Conservation (phyloP, 768 basidiomycete species). For the Lentinus tigrinus region DNA sequence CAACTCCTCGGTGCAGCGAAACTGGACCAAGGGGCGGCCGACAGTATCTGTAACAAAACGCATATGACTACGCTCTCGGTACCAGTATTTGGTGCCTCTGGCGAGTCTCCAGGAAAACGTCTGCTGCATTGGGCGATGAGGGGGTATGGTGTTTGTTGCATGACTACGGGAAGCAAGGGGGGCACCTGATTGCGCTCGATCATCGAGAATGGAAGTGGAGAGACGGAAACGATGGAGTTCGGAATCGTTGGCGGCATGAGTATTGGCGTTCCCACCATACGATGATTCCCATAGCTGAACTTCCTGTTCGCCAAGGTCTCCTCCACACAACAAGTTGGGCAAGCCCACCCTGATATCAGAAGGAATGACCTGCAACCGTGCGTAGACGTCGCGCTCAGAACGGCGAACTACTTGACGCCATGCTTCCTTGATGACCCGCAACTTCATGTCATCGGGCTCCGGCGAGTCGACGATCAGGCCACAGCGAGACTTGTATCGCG, state of each 20-base stretch:
- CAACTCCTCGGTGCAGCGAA: slow-evolving; percentile 4
- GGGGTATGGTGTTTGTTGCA: neutral
- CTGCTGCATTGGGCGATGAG: neutral
- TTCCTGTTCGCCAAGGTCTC: neutral
- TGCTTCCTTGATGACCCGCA: slow-evolving; percentile 8
- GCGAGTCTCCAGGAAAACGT: slow-evolving; percentile 1
- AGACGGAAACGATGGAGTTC: too few species aligned
- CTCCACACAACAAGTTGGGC: neutral
- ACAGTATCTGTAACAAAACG: slow-evolving; percentile 9
- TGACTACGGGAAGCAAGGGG: too few species aligned
- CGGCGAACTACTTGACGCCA: slow-evolving; percentile 7
- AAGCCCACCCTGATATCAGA: neutral
- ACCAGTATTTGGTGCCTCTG: neutral
- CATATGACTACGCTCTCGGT: slow-evolving; percentile 14
- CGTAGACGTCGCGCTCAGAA: slow-evolving; percentile 3
- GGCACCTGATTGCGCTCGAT: too few species aligned
- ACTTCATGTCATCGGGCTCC: too few species aligned
- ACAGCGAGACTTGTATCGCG: neutral
- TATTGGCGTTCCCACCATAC: too few species aligned
- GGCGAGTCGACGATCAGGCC: neutral
- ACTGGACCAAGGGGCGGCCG: slow-evolving; percentile 3
- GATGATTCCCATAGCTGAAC: neutral
- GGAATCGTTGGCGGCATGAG: too few species aligned
- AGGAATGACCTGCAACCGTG: neutral
- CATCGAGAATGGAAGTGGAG: too few species aligned